These are phyloP conservation scores for Platismatia glauca DNA, from an alignment of 495 filamentous ascomycete species.

Conservation along the genomic window DNA sequence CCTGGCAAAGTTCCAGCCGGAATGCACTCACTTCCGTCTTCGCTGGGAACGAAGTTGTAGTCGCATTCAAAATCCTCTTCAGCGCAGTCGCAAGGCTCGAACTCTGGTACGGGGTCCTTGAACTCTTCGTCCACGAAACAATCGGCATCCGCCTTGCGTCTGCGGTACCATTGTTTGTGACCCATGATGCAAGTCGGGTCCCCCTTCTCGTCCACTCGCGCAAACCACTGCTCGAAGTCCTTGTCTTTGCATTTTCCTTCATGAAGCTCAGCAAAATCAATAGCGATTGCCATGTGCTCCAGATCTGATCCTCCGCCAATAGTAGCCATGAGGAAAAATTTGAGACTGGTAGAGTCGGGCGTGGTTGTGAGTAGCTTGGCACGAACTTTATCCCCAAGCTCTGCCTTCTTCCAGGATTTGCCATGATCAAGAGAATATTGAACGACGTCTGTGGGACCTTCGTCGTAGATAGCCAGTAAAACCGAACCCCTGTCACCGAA, in stretches of 20 bases:
- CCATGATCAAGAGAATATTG: conserved; percentile 84
- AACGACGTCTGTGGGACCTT: conserved; percentile 53
- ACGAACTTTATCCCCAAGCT: conserved; percentile 51
- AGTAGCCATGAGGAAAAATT: conserved; percentile 65
- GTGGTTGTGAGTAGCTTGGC: conserved; percentile 72
- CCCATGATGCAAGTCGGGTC: conserved; percentile 90
- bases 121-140: conserved; percentile 86
- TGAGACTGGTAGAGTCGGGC: conserved; percentile 80
- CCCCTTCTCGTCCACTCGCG: conserved; percentile 67
- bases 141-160: conserved; percentile 73
- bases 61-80: conserved; percentile 88
- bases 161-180: conserved; percentile 71
- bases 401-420: conserved; percentile 59
- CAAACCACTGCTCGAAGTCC: conserved; percentile 84
- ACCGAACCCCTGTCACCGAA: conserved; percentile 89
- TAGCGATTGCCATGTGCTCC: conserved; percentile 51
- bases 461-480: conserved; percentile 68
- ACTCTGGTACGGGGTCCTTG: conserved; percentile 56
- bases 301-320: conserved; percentile 36
- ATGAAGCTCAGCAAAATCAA: conserved; percentile 78
- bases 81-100: conserved; percentile 67
- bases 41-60: conserved; percentile 65
- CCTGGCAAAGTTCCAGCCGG: conserved; percentile 42
- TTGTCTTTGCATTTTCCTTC: conserved; percentile 67
- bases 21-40: conserved; percentile 57